Evolutionary conservation across 2,329 filamentous ascomycete species (phyloP).

Genomic region (Conoideocrella luteorostrata): DNA sequence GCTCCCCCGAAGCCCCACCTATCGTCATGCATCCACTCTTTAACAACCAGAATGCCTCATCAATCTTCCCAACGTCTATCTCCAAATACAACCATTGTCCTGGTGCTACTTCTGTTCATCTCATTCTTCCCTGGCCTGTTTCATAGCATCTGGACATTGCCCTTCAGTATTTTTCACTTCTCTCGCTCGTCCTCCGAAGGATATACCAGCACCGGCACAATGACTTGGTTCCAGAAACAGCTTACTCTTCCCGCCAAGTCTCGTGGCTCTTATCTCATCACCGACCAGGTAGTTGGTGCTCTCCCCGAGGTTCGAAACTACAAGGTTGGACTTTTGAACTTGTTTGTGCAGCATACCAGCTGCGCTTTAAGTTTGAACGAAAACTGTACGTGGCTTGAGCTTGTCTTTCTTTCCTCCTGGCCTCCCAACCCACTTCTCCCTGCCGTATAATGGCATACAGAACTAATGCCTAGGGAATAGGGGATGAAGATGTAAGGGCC

Average conservation of each 20-base stretch:
- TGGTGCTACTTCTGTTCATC: conserved; percentile 42
- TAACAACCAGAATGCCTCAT: conserved; percentile 5
- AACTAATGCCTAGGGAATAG: conserved; percentile 15
- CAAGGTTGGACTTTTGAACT: conserved; percentile 77
- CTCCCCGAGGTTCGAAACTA: conserved; percentile 77
- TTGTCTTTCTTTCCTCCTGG: not conserved
- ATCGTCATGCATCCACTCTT: conserved; percentile 7
- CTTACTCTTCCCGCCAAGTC: conserved; percentile 70
- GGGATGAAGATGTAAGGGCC: conserved; percentile 74
- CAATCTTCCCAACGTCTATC: conserved; percentile 20
- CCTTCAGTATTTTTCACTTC: conserved; percentile 34
- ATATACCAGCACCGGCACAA: conserved; percentile 29
- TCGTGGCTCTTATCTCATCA: conserved; percentile 85
- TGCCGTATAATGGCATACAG: too few species aligned
- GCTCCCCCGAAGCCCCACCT: not conserved
- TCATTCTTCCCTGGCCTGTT: conserved; percentile 48
- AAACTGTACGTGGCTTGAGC: conserved; percentile 50
- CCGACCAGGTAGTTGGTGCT: conserved; percentile 61
- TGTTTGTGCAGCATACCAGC: conserved; percentile 94
- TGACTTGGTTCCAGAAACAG: conserved; percentile 81
- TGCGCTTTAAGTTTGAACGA: conserved; percentile 90
- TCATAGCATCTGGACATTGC: conserved; percentile 44
- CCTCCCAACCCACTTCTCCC: too few species aligned
- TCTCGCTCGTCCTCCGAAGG: conserved; percentile 21
- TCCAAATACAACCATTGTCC: conserved; percentile 35